Conservation (phyloP, 306 rosid species). For the Vigna trinervia region DNA sequence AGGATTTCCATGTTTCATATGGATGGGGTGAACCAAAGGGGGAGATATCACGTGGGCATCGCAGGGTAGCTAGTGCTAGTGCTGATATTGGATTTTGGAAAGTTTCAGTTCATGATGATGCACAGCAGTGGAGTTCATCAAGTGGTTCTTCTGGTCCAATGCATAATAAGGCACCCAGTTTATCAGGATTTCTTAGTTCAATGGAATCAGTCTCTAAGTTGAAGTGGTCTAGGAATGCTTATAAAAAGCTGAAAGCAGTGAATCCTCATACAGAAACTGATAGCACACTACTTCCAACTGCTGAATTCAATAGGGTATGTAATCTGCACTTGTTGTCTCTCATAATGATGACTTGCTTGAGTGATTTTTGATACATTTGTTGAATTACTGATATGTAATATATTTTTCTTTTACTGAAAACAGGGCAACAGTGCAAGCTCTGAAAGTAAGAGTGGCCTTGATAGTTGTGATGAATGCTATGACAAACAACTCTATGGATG, state of each 20-base stretch:
- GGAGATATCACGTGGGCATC: slow-evolving; percentile 64
- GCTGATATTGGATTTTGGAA: slow-evolving; percentile 86
- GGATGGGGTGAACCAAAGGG: slow-evolving; percentile 53
- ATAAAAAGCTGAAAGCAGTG: slow-evolving; percentile 69
- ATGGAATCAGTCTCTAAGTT: slow-evolving; percentile 69
- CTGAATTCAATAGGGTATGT: slow-evolving; percentile 72
- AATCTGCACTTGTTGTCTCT: slow-evolving; percentile 29
- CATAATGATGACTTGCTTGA: slow-evolving; percentile 20
- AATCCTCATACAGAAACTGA: slow-evolving; percentile 60
- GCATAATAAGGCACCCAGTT: slow-evolving; percentile 73
- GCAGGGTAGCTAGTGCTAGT: slow-evolving; percentile 91
- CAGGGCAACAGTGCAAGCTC: slow-evolving; percentile 63
- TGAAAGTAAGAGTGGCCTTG: slow-evolving; percentile 77
- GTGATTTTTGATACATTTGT: background rate
- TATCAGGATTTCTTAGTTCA: slow-evolving; percentile 75
- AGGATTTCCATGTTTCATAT: slow-evolving; percentile 48
- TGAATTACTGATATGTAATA: slow-evolving; percentile 31
- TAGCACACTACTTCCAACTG: slow-evolving; percentile 51
- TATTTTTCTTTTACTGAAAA: slow-evolving; percentile 22
- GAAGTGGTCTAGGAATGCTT: slow-evolving; percentile 80
- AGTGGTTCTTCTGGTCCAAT: slow-evolving; percentile 54
- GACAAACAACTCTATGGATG: slow-evolving; percentile 87
- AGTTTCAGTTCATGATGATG: slow-evolving; percentile 70
- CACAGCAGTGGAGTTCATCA: slow-evolving; percentile 50
- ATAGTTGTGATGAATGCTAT: slow-evolving; percentile 68